These are phyloP conservation scores for Rutstroemia sp. DNA, from an alignment of 2,329 filamentous ascomycete genomes.

Conservation along the genomic window DNA sequence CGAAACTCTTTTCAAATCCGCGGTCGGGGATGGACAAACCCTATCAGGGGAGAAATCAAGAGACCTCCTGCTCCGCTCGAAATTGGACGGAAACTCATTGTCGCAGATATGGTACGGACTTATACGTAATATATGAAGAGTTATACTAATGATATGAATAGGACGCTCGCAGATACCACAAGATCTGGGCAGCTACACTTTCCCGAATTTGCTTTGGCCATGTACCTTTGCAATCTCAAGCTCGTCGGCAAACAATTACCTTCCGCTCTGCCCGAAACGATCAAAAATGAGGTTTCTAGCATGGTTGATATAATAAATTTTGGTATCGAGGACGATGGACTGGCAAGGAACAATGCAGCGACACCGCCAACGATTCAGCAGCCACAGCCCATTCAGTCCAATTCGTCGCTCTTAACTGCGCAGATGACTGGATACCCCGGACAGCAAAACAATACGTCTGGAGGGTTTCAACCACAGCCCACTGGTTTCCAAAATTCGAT, in stretches of 20 bases:
- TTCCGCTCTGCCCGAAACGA: conserved; percentile 65
- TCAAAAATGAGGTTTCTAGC: conserved; percentile 95
- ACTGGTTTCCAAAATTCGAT: conserved; percentile 37
- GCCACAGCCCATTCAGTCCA: conserved; percentile 69
- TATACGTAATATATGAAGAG: conserved; percentile 7
- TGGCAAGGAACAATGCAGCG: conserved; percentile 50
- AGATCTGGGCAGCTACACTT: conserved; percentile 95
- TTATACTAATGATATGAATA: conserved; percentile 32
- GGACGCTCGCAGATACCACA: conserved; percentile 90
- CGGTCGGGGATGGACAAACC: conserved; percentile 74
- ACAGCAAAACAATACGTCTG: conserved; percentile 37
- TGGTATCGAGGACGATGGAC: conserved; percentile 68
- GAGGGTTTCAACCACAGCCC: conserved; percentile 38
- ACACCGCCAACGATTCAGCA: conserved; percentile 54
- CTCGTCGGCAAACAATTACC: conserved; percentile 82
- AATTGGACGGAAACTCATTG: conserved; percentile 77
- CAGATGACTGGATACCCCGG: conserved; percentile 63
- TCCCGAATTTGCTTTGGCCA: conserved; percentile 92
- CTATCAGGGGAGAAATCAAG: conserved; percentile 89
- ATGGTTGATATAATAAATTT: conserved; percentile 99
- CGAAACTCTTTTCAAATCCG: conserved; percentile 94
- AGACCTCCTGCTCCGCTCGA: conserved; percentile 81
- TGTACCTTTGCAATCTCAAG: conserved; percentile 96
- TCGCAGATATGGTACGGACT: conserved; percentile 81
- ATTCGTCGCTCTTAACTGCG: conserved; percentile 52